Conservation (phyloP, 805 yeast species). For the Pichia nakasei region DNA sequence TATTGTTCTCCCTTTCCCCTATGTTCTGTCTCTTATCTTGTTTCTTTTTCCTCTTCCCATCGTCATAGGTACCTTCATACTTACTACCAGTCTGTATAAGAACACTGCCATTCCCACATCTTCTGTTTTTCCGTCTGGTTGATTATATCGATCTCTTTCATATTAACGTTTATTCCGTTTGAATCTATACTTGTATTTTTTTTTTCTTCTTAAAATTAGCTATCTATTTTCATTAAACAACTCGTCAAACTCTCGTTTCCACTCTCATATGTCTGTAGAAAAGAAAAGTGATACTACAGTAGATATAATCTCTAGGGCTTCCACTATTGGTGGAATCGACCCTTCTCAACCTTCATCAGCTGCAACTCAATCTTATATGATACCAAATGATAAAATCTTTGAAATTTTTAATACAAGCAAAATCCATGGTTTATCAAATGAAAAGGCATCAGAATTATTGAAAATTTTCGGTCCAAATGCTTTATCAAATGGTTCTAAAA, state of each 20-base stretch:
- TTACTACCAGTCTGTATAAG: too few species aligned
- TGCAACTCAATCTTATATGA: slow-evolving; percentile 16
- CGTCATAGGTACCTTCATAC: too few species aligned
- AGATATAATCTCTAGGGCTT: not conserved
- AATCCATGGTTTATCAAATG: slow-evolving; percentile 38
- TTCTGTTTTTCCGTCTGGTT: too few species aligned
- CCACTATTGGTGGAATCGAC: not conserved
- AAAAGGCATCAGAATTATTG: slow-evolving; percentile 24
- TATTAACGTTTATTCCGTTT: too few species aligned
- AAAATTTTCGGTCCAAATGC: slow-evolving; percentile 46
- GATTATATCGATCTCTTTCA: too few species aligned
- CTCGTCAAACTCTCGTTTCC: not conserved
- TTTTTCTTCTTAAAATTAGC: too few species aligned
- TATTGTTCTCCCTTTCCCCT: too few species aligned
- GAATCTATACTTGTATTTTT: too few species aligned
- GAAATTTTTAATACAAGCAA: slow-evolving; percentile 28
- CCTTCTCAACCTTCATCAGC: not conserved
- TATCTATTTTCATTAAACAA: too few species aligned
- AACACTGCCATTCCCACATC: too few species aligned
- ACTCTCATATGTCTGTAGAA: not conserved
- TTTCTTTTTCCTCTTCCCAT: too few species aligned
- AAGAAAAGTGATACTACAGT: slow-evolving; percentile 7
- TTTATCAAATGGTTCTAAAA: slow-evolving; percentile 50
- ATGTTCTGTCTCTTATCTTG: too few species aligned
- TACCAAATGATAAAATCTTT: slow-evolving; percentile 14